Conservation (phyloP, 1,139 yeast genomes). For the Protomyces gravidus region DNA sequence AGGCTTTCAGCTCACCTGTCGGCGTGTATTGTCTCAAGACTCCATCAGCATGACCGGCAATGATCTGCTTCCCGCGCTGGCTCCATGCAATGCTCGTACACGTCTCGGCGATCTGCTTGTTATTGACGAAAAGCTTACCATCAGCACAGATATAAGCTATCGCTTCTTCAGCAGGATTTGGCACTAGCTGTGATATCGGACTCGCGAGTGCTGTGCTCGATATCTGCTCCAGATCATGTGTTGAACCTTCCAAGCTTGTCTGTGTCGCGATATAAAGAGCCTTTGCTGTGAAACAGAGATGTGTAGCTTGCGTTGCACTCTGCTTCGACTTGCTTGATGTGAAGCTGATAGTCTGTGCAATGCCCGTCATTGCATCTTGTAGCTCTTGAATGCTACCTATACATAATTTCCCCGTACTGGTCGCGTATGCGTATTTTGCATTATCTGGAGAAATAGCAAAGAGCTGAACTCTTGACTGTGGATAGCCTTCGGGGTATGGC, state of each 20-base stretch:
- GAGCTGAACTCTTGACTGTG: conserved; percentile 7
- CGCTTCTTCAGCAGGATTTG: conserved; percentile 29
- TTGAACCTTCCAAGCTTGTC: conserved; percentile 27
- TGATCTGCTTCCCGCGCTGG: conserved; percentile 41
- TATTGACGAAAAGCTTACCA: conserved; percentile 31
- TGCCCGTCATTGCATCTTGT: background rate
- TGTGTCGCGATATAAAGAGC: conserved; percentile 9
- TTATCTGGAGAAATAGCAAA: conserved; percentile 5
- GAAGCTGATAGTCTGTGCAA: background rate
- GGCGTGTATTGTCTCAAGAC: conserved; percentile 36
- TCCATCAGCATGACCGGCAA: conserved; percentile 37
- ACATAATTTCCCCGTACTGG: background rate
- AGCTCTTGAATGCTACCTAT: conserved; percentile 2
- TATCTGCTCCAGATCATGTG: conserved; percentile 18
- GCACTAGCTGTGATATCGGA: conserved; percentile 23
- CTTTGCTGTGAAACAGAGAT: background rate
- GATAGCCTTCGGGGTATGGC: conserved; percentile 1
- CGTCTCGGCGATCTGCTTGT: conserved; percentile 31
- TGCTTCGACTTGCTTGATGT: background rate
- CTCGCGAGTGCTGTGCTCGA: background rate
- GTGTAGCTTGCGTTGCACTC: background rate
- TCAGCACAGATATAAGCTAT: conserved; percentile 36
- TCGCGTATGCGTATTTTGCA: background rate
- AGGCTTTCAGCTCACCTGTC: conserved; percentile 37
- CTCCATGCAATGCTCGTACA: conserved; percentile 41